Percentiles rank a stretch among this genome's conserved stretches.
Conservation (phyloP, 208 protist species). For the Leishmania lainsoni region DNA sequence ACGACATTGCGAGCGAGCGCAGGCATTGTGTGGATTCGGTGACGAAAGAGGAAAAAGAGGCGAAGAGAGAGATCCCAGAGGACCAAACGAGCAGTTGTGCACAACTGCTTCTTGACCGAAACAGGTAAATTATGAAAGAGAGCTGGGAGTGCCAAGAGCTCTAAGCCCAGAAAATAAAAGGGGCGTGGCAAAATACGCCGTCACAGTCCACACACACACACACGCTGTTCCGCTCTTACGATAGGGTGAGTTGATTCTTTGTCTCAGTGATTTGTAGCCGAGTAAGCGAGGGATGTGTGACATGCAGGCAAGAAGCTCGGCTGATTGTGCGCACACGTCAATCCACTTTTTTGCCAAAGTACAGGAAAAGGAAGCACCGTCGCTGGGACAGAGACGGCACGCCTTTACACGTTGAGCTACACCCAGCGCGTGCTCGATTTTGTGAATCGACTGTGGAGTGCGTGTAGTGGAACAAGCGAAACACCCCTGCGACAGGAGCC, state of each 20-base stretch:
- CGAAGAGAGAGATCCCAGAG: neutral
- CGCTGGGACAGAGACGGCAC: neutral
- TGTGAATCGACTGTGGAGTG: neutral
- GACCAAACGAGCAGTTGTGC: no score
- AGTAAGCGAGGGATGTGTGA: neutral
- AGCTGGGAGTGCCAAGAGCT: neutral
- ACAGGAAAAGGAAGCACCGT: neutral
- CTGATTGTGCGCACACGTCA: neutral
- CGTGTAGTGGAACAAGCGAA: neutral
- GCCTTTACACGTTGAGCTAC: neutral
- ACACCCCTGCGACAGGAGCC: neutral
- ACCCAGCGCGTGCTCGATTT: neutral
- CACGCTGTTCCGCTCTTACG: neutral
- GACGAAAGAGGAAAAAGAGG: neutral
- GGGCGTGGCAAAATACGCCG: neutral
- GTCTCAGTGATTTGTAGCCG: neutral
- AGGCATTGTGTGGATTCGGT: neutral
- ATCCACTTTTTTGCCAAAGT: neutral
- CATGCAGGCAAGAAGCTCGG: neutral
- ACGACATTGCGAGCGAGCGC: neutral
- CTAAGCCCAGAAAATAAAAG: neutral
- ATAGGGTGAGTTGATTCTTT: neutral
- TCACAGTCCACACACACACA: neutral
- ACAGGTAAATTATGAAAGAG: neutral
- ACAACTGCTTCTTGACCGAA: neutral